These are phyloP conservation scores for Silene conica DNA, from an alignment of 148 eudicot genomes.

Conservation along the genomic window DNA sequence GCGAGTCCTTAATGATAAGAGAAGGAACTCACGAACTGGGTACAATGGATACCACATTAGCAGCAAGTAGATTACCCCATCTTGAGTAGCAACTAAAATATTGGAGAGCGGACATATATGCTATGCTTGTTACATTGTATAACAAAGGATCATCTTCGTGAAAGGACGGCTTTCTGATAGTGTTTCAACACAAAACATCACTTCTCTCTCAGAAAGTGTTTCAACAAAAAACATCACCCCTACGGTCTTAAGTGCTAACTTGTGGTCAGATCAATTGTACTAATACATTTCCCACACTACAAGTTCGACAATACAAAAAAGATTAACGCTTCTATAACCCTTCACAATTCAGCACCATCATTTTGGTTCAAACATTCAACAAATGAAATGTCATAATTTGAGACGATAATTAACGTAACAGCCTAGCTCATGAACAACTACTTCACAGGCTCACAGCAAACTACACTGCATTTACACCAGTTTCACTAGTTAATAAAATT, in stretches of 20 bases:
- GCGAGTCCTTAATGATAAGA: no score
- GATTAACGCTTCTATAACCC: neutral
- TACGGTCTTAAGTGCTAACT: neutral
- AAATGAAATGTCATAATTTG: neutral
- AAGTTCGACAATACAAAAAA: neutral
- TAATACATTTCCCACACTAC: neutral
- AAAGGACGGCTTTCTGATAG: neutral
- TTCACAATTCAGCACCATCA: neutral
- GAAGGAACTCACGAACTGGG: no score
- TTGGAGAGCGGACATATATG: neutral
- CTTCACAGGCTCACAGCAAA: neutral
- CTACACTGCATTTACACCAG: neutral
- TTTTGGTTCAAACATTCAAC: neutral
- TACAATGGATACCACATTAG: neutral
- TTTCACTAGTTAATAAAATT: neutral
- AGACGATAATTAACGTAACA: no score
- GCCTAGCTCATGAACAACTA: no score
- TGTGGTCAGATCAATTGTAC: neutral
- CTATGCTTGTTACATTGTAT: slow-evolving; percentile 1
- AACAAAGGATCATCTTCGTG: neutral
- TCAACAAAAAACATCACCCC: neutral
- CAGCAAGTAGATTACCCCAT: neutral
- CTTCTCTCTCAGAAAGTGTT: neutral
- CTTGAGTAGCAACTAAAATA: neutral
- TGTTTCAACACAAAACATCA: neutral